A percentile compares a stretch with the other conserved stretches of the same genome.
These are phyloP conservation scores for Fusarium praegraminearum DNA, from an alignment of 2,329 filamentous ascomycete species.

Conservation along the genomic window DNA sequence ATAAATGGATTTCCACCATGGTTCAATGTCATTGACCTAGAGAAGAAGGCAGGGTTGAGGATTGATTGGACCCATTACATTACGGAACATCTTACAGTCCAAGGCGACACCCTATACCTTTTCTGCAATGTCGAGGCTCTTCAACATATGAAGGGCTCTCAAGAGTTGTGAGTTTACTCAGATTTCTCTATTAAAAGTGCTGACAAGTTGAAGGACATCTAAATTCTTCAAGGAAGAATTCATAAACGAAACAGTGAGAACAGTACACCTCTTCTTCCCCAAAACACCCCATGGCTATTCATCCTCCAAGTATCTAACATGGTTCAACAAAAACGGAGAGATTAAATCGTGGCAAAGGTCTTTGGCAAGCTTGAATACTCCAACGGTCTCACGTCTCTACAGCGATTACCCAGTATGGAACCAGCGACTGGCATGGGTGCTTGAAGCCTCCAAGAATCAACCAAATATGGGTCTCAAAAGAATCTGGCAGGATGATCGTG, in stretches of 20 bases:
- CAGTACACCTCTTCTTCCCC: background rate
- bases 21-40: background rate
- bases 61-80: background rate
- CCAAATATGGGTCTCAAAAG: background rate
- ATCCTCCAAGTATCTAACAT: background rate
- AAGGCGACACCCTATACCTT: background rate
- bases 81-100: background rate
- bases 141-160: rapidly evolving
- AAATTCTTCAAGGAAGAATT: background rate
- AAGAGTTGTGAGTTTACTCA: background rate
- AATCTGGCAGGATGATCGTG: background rate
- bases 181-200: too few relatives aligned
- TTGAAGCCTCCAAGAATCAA: background rate
- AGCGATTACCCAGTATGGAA: background rate
- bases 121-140: background rate
- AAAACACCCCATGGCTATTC: background rate
- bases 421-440: background rate
- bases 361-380: background rate
- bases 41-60: background rate
- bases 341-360: background rate
- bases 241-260: background rate
- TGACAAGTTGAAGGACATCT: too few relatives aligned
- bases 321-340: background rate
- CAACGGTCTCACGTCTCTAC: background rate
- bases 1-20: background rate